A percentile compares a stretch with the other conserved stretches of the same genome.
phyloP scores from a whole-genome alignment of 2,329 filamentous ascomycete species.

The Biscogniauxia marginata region DNA sequence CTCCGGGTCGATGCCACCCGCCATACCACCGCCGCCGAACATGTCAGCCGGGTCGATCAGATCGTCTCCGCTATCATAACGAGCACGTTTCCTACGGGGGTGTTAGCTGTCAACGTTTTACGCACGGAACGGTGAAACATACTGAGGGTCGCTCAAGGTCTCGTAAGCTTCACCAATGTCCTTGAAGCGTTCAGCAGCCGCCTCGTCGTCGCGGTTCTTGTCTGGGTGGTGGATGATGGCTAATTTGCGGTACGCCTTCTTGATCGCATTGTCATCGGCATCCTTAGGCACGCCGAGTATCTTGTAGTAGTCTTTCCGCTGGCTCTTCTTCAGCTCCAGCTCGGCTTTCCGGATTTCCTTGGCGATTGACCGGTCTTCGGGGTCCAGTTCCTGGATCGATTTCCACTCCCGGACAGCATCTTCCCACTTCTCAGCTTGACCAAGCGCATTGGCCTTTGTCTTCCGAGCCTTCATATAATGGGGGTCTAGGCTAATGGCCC shows the following conservation, averaged over 20 bases:
- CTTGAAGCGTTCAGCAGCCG: conserved; percentile 91
- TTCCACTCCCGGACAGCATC: conserved; percentile 89
- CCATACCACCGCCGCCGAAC: conserved; percentile 61
- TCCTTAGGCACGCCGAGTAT: conserved; percentile 88
- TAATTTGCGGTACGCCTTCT: conserved; percentile 94
- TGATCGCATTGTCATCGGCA: conserved; percentile 80
- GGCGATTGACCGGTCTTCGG: conserved; percentile 73
- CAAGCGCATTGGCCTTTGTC: conserved; percentile 88
- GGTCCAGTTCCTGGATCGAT: conserved; percentile 77
- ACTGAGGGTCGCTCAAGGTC: conserved; percentile 89
- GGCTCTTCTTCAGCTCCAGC: conserved; percentile 94
- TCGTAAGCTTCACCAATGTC: conserved; percentile 97
- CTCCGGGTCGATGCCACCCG: conserved; percentile 70
- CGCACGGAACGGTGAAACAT: conserved; percentile 43
- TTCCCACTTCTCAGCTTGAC: conserved; percentile 86
- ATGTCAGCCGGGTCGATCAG: conserved; percentile 85
- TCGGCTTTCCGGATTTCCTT: conserved; percentile 90
- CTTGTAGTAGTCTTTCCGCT: conserved; percentile 98
- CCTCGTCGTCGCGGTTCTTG: conserved; percentile 87
- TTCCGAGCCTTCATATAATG: conserved; percentile 87
- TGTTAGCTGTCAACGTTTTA: conserved; percentile 36
- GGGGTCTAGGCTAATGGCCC: conserved; percentile 78
- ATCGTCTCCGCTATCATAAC: conserved; percentile 92
- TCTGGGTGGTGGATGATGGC: conserved; percentile 95
- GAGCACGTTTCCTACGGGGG: conserved; percentile 69